phyloP scores from a whole-genome alignment of 257 asterid genomes.

The Eustoma russellianum region DNA sequence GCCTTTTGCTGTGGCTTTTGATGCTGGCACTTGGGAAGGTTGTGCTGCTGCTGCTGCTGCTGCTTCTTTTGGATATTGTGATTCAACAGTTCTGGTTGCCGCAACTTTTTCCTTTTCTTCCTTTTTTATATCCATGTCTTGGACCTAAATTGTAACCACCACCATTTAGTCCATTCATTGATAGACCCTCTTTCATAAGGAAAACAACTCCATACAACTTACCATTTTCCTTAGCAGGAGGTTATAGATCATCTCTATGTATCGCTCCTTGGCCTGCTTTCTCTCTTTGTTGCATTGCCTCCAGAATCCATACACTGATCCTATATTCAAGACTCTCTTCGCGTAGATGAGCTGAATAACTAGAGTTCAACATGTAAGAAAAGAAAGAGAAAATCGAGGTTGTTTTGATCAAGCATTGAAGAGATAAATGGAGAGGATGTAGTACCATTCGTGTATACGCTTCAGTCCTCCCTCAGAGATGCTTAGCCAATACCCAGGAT shows the following conservation, averaged over 20 bases:
- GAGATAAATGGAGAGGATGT: not conserved
- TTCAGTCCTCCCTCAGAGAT: constrained; percentile 51
- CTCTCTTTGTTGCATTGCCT: constrained; percentile 44
- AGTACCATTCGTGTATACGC: constrained; percentile 70
- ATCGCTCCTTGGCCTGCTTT: constrained; percentile 59
- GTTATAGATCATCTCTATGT: constrained; percentile 59
- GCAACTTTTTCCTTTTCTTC: constrained; percentile 30
- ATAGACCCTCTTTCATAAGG: too few relatives aligned
- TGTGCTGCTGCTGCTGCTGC: constrained; percentile 1
- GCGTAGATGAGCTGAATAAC: constrained; percentile 88
- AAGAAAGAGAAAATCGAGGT: not conserved
- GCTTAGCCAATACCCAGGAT: constrained; percentile 49
- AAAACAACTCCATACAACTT: constrained; percentile 2
- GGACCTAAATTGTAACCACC: constrained; percentile 29
- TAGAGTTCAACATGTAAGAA: constrained; percentile 16
- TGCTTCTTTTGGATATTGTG: constrained; percentile 12
- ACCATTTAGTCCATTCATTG: too few relatives aligned
- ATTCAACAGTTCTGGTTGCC: constrained; percentile 10
- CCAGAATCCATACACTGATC: constrained; percentile 68
- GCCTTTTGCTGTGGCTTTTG: constrained; percentile 9
- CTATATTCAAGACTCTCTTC: constrained; percentile 68
- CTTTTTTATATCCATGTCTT: constrained; percentile 21
- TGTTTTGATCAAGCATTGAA: not conserved
- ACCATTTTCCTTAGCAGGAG: constrained; percentile 68
- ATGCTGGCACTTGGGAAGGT: constrained; percentile 4